A percentile compares a stretch with the other conserved stretches of the same genome.
phyloP scores from a whole-genome alignment of 2,329 filamentous ascomycete genomes.

The Exophiala calicioides region DNA sequence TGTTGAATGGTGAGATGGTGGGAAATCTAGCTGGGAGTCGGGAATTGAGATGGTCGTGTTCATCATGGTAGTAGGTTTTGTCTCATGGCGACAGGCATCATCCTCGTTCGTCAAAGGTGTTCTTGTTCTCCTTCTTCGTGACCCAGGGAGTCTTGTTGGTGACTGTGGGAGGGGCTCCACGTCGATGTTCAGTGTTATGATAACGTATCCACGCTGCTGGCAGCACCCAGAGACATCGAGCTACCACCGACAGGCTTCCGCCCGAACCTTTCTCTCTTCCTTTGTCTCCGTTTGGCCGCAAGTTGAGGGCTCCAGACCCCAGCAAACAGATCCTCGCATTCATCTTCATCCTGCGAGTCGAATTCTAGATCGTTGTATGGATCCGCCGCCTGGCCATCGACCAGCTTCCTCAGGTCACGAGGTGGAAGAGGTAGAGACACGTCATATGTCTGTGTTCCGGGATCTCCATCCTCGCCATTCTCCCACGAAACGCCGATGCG shows the following conservation, averaged over 20 bases:
- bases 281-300: conserved; percentile 49
- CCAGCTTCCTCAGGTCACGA: conserved; percentile 21
- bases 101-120: no score
- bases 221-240: conserved; percentile 14
- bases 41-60: no score
- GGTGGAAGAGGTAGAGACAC: conserved; percentile 23
- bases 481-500: conserved; percentile 57
- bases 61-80: no score
- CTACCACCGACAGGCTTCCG: conserved; percentile 14
- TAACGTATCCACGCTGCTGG: conserved; percentile 22
- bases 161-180: neutral
- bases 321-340: conserved; percentile 65
- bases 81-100: no score
- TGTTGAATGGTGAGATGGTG: no score
- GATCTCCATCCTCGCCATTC: conserved; percentile 27
- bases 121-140: no score
- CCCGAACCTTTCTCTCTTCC: conserved; percentile 27
- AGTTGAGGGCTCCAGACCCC: conserved; percentile 61
- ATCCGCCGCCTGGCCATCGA: conserved; percentile 6
- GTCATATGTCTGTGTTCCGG: conserved; percentile 11
- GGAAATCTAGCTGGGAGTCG: no score
- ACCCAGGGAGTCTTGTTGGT: no score
- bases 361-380: conserved; percentile 51
- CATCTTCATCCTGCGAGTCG: conserved; percentile 66
- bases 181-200: conserved; percentile 11